Conservation (phyloP, 2,329 filamentous ascomycete genomes). For the Colletotrichum neosansevieriae region DNA sequence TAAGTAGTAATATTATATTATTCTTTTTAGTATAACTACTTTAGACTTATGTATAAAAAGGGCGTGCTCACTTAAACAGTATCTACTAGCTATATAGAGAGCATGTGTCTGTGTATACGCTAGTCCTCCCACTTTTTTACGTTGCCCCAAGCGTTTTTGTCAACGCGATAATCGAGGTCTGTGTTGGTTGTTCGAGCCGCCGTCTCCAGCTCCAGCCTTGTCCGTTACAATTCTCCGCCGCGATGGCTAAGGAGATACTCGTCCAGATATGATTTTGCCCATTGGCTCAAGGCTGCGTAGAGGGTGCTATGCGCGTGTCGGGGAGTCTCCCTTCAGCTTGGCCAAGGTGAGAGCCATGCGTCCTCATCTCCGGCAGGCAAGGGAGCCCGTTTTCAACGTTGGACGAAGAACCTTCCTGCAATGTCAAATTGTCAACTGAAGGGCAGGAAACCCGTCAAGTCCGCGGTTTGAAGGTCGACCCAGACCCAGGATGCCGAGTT, state of each 20-base stretch:
- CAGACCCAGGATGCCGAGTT: constrained; percentile 34
- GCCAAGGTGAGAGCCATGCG: constrained; percentile 34
- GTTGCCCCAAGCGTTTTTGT: too few relatives aligned
- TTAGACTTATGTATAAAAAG: too few relatives aligned
- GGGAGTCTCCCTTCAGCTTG: background rate
- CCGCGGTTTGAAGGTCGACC: constrained; percentile 36
- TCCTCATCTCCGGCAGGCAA: constrained; percentile 38
- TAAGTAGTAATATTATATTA: too few relatives aligned
- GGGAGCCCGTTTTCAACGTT: constrained; percentile 16
- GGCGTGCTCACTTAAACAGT: too few relatives aligned
- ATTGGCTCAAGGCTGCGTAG: background rate
- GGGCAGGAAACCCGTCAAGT: constrained; percentile 17
- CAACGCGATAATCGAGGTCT: too few relatives aligned
- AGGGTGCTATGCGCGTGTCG: constrained; percentile 5
- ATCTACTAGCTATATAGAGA: too few relatives aligned
- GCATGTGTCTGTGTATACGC: too few relatives aligned
- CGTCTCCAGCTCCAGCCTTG: constrained; percentile 35
- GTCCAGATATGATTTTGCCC: background rate
- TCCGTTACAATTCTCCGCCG: constrained; percentile 36
- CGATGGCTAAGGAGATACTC: constrained; percentile 4
- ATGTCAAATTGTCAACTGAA: constrained; percentile 13
- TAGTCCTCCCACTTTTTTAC: too few relatives aligned
- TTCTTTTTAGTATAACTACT: too few relatives aligned
- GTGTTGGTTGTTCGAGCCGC: constrained; percentile 25
- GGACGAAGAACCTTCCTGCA: constrained; percentile 30